Evolutionary conservation across 345 rosid genomes (phyloP).

Genomic region (Zanthoxylum bungeanum): DNA sequence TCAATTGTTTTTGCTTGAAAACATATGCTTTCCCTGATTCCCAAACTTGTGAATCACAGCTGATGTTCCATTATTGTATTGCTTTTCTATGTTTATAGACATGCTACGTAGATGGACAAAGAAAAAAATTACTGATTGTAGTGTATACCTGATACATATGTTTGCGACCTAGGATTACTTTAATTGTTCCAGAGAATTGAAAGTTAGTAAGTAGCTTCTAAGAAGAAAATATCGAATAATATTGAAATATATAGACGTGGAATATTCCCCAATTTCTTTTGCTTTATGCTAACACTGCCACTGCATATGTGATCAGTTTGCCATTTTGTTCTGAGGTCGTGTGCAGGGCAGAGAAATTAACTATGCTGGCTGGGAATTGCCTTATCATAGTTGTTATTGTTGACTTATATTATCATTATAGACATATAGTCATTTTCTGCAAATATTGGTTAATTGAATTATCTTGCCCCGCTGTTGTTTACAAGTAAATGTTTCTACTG

Average conservation of each 20-base stretch:
- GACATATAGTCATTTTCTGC: no score
- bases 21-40: background rate
- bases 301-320: no score
- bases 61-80: background rate
- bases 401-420: background rate
- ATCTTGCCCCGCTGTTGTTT: no score
- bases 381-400: background rate
- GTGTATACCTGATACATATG: no score
- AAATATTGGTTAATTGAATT: no score
- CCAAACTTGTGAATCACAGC: background rate
- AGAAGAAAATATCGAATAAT: background rate
- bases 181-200: background rate
- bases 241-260: no score
- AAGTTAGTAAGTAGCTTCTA: slow-evolving; percentile 1
- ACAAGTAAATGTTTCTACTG: no score
- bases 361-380: background rate
- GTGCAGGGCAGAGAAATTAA: background rate
- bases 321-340: no score
- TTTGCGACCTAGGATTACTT: background rate
- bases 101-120: background rate
- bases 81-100: background rate
- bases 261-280: no score
- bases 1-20: background rate
- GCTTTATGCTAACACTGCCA: no score
- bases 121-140: no score